Evolutionary conservation across 2,329 filamentous ascomycete genomes (phyloP).

Genomic region (Talaromyces funiculosus): DNA sequence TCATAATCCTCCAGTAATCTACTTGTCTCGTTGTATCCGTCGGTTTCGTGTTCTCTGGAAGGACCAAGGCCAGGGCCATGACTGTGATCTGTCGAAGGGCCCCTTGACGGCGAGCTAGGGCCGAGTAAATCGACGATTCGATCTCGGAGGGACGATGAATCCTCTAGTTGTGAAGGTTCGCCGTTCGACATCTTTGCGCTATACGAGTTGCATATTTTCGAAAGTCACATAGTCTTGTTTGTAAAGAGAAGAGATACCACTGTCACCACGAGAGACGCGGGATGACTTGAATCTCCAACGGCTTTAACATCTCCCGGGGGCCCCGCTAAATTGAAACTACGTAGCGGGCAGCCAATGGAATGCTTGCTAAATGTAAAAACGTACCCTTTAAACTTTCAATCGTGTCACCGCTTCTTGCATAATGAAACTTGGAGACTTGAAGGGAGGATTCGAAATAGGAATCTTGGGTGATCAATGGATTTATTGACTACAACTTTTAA

Average conservation of each 20-base stretch:
- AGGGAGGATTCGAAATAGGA: not conserved
- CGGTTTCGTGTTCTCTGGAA: not conserved
- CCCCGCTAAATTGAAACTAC: not conserved
- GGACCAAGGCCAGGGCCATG: not conserved
- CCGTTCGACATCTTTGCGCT: slow-evolving; percentile 8
- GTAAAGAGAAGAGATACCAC: not conserved
- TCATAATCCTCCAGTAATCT: slow-evolving; percentile 37
- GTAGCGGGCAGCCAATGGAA: slow-evolving; percentile 6
- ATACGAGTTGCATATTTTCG: slow-evolving; percentile 2
- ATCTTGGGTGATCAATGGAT: not conserved
- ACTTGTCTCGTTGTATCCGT: slow-evolving; percentile 25
- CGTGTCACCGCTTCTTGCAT: not conserved
- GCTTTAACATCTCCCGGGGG: not conserved
- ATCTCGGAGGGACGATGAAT: slow-evolving; percentile 21
- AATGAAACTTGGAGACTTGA: not conserved
- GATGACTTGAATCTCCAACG: not conserved
- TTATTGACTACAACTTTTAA: no score
- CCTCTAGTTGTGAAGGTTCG: slow-evolving; percentile 5
- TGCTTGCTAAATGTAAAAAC: not conserved
- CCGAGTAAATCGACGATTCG: slow-evolving; percentile 28
- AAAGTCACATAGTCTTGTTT: not conserved
- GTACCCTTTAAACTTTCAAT: not conserved
- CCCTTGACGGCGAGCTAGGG: slow-evolving; percentile 13
- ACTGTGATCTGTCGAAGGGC: slow-evolving; percentile 11
- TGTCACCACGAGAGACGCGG: not conserved